Base-by-base conservation (phyloP, 306 rosid species). In the Quercus berberidifolia region DNA sequence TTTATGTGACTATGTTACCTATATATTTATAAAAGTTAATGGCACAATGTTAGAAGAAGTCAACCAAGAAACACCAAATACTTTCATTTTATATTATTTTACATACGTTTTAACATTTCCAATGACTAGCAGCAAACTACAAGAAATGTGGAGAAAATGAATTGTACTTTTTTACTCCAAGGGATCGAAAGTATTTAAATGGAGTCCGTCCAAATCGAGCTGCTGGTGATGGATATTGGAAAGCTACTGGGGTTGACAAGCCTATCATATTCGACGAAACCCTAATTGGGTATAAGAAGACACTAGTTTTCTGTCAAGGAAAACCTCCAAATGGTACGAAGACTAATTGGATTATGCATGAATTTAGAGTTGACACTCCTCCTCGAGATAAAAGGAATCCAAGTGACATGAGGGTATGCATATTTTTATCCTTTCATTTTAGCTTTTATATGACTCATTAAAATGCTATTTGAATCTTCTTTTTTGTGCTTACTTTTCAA, bases 161-260 rank as follows among this genome's bases (percentile, higher is more conserved):
- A 58, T 71, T 71, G 73, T 71, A 79, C 26, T 20, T 71, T 79
- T 59, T 79, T 33, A 79, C 77, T 14, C 64, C 77, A 0, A 79
- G 63, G 28, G 23, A 28, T 4, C 71, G 62, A 20, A 78, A 59
- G 64, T 62, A 79, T 28, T 23, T 1, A 23, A 31, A n/a, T n/a
- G 82, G 64, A 26, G 6, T 13, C 3, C 73, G 82, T 30, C 82
- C 82, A 25, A 20, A 57, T 20, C 30, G 75, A 25, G 12, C 28
- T 23, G 33, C 69, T 3, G 4, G 20, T 6, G 21, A 18, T 6
- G 81, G 75, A 52, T 38, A 21, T 30, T 78, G 81, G 81, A 78
- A 78, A 70, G 60, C 76, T 25, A 58, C 71, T 3, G 81, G 81
- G 23, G 13, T 6, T 17, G 49, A 20, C 56, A 3, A 1, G 15